Evolutionary conservation across 306 rosid genomes (phyloP).

Genomic region (Prunus dulcis): DNA sequence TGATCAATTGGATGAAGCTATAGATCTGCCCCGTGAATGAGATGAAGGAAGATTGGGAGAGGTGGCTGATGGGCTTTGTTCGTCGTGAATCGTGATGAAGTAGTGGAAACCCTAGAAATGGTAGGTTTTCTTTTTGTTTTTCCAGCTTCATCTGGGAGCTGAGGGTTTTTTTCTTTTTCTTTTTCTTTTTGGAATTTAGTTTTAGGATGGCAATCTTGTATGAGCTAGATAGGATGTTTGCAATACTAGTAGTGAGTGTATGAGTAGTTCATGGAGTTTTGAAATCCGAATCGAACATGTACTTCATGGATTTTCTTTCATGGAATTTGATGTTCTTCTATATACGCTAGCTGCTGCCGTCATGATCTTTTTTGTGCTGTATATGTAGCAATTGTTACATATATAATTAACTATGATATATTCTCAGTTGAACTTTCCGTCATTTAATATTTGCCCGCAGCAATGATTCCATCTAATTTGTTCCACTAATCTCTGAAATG

Average conservation of each 20-base stretch:
- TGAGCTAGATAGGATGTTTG: constrained; percentile 1
- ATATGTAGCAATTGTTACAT: too few relatives aligned
- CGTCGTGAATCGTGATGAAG: constrained; percentile 6
- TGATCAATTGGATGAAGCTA: not conserved
- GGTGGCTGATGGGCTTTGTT: not conserved
- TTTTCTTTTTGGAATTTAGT: not conserved
- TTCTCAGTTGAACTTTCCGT: too few relatives aligned
- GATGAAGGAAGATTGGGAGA: not conserved
- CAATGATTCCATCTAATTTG: too few relatives aligned
- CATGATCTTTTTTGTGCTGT: too few relatives aligned
- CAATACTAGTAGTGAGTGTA: not conserved
- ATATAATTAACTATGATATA: too few relatives aligned
- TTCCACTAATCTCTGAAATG: not conserved
- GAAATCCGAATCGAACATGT: not conserved
- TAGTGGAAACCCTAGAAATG: constrained; percentile 51
- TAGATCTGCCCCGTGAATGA: not conserved
- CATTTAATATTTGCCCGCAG: too few relatives aligned
- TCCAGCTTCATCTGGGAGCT: not conserved
- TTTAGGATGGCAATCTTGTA: not conserved
- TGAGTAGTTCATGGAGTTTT: not conserved
- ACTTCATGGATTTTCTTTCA: too few relatives aligned
- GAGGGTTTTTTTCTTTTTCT: not conserved
- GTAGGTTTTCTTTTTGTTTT: constrained; percentile 15
- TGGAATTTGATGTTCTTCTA: too few relatives aligned
- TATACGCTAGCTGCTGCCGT: too few relatives aligned